Base-by-base conservation (phyloP, 2,329 filamentous ascomycete genomes). In the Venturia pyrina region DNA sequence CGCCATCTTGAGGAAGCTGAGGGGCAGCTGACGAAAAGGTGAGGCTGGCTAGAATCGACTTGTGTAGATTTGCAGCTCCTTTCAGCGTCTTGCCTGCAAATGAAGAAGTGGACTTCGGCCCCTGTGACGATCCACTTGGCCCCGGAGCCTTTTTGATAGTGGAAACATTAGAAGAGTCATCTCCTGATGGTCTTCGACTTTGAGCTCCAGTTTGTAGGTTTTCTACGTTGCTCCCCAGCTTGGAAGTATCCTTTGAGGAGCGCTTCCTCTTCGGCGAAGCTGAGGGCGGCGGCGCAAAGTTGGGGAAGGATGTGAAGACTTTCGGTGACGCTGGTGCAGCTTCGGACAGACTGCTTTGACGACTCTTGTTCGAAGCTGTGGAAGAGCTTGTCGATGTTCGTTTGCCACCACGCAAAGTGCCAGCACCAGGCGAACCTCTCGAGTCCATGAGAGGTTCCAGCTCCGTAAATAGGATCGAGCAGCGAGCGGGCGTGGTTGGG, bases 221-320 rank as follows among this genome's bases (percentile, higher is more conserved):
- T 44, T 62, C 40, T 43, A 10, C 21, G 6, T 40, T 19, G 15
- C n/a, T 62, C 11, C 15, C 60, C n/a, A 62, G 60, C n/a, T 40
- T 62, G 19, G 60, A 44, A 19, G 48, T 41, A 17, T 64, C 62
- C 5, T 53, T 48, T n/a, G 63, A 57, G 24, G 63, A 65, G 24
- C 63, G 48, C 28, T 60, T 65, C 37, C 53, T 48, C 48, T 53
- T 48, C 7, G 63, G 50, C n/a, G 48, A 57, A 8, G 63, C 63
- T 28, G 63, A 65, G 19, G 63, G 37, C 3, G 44, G 43, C n/a
- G 63, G 63, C 32, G 63, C 13, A 15, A 66, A 59, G 5, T 37
- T 43, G 19, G 64, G 64, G 53, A 66, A 66, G 10, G 64, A 66
- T 28, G 64, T 62, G 21, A 66, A 59, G 28, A 62, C 57, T 28